phyloP scores from a whole-genome alignment of 2,329 filamentous ascomycete species.

The Epichloe aotearoae region DNA sequence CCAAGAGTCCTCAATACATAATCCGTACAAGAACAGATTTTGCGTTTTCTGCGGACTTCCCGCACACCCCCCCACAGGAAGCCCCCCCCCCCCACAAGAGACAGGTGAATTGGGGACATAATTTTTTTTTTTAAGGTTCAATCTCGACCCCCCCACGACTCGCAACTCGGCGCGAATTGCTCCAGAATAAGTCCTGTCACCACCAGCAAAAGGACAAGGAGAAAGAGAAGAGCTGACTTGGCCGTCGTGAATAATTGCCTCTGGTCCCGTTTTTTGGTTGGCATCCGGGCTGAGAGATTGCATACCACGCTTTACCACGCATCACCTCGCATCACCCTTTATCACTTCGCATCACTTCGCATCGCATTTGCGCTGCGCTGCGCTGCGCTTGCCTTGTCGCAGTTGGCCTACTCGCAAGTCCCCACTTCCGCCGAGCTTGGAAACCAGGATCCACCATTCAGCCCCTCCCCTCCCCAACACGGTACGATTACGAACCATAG shows the following conservation, averaged over 20 bases:
- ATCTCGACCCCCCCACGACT: background rate
- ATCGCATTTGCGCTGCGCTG: background rate
- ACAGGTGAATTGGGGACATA: slow-evolving; percentile 1
- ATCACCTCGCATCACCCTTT: background rate
- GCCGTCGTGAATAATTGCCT: too few species aligned
- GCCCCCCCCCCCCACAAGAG: too few species aligned
- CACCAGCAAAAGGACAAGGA: too few species aligned
- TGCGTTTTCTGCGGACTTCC: background rate
- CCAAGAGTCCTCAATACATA: background rate
- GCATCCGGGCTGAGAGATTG: background rate
- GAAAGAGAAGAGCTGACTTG: background rate
- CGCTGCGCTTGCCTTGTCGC: background rate
- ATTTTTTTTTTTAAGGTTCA: background rate
- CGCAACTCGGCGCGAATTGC: background rate
- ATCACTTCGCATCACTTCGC: background rate
- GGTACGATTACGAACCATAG: slow-evolving; percentile 1
- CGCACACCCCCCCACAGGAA: background rate
- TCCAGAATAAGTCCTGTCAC: background rate
- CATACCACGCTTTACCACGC: background rate
- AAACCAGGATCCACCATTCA: slow-evolving; percentile 3
- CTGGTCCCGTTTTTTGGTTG: background rate
- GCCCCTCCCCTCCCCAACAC: slow-evolving; percentile 2
- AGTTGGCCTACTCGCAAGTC: background rate
- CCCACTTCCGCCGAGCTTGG: slow-evolving; percentile 4
- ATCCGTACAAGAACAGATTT: background rate